Conservation (phyloP, 345 rosid genomes). For the Lagerstroemia speciosa region DNA sequence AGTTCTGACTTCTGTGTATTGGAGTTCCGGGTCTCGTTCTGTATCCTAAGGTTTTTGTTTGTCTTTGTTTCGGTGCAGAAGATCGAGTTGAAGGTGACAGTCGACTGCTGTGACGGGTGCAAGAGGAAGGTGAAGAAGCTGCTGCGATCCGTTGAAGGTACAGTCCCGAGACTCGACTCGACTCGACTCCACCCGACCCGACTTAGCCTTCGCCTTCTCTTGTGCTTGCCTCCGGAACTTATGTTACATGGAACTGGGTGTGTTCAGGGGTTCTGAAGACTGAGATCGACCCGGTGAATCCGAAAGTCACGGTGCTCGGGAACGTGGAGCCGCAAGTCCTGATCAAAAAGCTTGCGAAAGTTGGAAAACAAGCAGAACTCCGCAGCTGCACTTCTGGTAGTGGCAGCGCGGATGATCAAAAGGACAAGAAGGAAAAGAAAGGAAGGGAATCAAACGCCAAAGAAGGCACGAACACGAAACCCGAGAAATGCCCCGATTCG, state of each 20-base stretch:
- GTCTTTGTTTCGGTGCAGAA: conserved; percentile 24
- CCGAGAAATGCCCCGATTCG: background rate
- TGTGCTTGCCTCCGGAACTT: conserved; percentile 2
- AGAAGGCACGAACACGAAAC: background rate
- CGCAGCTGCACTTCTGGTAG: conserved; percentile 15
- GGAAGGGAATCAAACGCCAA: background rate
- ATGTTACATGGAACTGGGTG: background rate
- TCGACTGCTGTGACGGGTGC: conserved; percentile 62
- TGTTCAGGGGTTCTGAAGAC: conserved; percentile 40
- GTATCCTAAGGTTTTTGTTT: background rate
- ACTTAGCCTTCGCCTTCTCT: background rate
- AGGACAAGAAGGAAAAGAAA: conserved; percentile 4
- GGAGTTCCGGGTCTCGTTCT: background rate
- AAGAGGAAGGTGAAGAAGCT: conserved; percentile 53
- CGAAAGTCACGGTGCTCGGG: conserved; percentile 38
- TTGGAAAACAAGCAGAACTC: conserved; percentile 50
- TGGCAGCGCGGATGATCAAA: background rate
- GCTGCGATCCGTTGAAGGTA: conserved; percentile 39
- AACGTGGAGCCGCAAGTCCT: conserved; percentile 32
- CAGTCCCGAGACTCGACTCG: background rate
- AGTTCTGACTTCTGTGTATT: background rate
- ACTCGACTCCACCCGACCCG: no score
- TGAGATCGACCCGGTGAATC: conserved; percentile 37
- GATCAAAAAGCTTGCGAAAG: conserved; percentile 31
- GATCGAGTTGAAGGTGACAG: conserved; percentile 45